phyloP scores from a whole-genome alignment of 2,329 filamentous ascomycete species.

The Ophiocordyceps unilateralis region DNA sequence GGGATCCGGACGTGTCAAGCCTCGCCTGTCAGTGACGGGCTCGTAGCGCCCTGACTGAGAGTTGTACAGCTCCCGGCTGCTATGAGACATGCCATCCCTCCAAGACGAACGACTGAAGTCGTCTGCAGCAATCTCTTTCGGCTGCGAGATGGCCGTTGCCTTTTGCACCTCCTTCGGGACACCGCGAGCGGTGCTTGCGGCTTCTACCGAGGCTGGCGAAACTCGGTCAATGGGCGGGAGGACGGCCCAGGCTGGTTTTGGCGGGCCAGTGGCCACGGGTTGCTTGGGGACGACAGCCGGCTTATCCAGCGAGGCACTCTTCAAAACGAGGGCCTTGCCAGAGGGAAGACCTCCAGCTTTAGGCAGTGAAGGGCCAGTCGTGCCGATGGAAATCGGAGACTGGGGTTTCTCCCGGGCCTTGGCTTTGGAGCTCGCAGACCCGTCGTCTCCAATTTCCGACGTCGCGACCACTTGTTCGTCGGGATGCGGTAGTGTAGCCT shows the following conservation, averaged over 20 bases:
- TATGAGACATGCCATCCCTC: constrained; percentile 48
- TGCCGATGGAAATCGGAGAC: constrained; percentile 21
- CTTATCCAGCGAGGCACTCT: constrained; percentile 47
- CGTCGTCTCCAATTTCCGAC: constrained; percentile 11
- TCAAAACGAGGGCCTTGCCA: constrained; percentile 46
- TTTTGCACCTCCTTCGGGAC: constrained; percentile 40
- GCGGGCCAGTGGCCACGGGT: constrained; percentile 45
- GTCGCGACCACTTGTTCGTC: constrained; percentile 27
- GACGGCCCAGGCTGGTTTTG: constrained; percentile 83
- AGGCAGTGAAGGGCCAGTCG: constrained; percentile 20
- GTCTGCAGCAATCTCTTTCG: constrained; percentile 78
- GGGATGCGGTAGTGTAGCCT: constrained; percentile 52
- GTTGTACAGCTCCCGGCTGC: constrained; percentile 70
- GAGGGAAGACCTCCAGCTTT: constrained; percentile 30
- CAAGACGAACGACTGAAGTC: constrained; percentile 77
- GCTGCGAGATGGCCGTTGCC: constrained; percentile 30
- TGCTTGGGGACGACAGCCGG: constrained; percentile 59
- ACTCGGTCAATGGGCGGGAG: constrained; percentile 73
- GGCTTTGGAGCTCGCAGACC: constrained; percentile 7
- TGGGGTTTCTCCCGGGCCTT: constrained; percentile 23
- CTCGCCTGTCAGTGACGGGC: constrained; percentile 64
- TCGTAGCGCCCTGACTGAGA: constrained; percentile 92
- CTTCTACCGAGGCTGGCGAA: constrained; percentile 48
- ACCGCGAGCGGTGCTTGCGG: constrained; percentile 26
- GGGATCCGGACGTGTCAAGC: constrained; percentile 48